phyloP scores from a whole-genome alignment of 148 eudicot genomes.

The Selenicereus undatus region DNA sequence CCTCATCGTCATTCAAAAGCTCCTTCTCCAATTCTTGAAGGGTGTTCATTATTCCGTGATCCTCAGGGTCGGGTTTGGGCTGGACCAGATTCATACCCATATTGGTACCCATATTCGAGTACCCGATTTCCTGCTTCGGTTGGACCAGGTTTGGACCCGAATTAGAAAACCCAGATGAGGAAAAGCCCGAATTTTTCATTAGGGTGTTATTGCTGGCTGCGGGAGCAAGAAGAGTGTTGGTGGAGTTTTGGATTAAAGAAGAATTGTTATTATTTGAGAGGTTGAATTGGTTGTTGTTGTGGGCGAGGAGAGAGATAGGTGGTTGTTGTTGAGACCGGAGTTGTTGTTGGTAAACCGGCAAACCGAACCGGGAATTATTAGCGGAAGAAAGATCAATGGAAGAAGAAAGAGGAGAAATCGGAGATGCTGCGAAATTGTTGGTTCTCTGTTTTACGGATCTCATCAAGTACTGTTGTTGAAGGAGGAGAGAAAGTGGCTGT shows the following conservation, averaged over 20 bases:
- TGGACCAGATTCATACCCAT: conserved; percentile 17
- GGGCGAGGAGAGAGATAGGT: conserved; percentile 20
- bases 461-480: conserved; percentile 30
- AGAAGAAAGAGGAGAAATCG: conserved; percentile 41
- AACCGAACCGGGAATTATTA: conserved; percentile 40
- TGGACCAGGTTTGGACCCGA: conserved; percentile 20
- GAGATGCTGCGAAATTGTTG: conserved; percentile 34
- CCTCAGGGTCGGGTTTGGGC: conserved; percentile 6
- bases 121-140: conserved; percentile 7
- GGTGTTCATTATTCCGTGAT: conserved; percentile 26
- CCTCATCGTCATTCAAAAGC: conserved; percentile 59
- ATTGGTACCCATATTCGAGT: conserved; percentile 23
- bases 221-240: not conserved
- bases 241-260: conserved; percentile 9
- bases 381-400: conserved; percentile 33
- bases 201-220: conserved; percentile 1
- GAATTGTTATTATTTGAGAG: conserved; percentile 1
- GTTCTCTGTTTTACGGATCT: conserved; percentile 61
- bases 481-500: not conserved
- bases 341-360: conserved; percentile 46
- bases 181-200: conserved; percentile 18
- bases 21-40: conserved; percentile 77
- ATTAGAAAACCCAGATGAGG: conserved; percentile 14
- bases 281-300: conserved; percentile 12
- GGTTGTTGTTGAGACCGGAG: conserved; percentile 21